A percentile compares a stretch with the other conserved stretches of the same genome.
Evolutionary conservation across 2,329 filamentous ascomycete species (phyloP).

Genomic region (Colletotrichum sp.): DNA sequence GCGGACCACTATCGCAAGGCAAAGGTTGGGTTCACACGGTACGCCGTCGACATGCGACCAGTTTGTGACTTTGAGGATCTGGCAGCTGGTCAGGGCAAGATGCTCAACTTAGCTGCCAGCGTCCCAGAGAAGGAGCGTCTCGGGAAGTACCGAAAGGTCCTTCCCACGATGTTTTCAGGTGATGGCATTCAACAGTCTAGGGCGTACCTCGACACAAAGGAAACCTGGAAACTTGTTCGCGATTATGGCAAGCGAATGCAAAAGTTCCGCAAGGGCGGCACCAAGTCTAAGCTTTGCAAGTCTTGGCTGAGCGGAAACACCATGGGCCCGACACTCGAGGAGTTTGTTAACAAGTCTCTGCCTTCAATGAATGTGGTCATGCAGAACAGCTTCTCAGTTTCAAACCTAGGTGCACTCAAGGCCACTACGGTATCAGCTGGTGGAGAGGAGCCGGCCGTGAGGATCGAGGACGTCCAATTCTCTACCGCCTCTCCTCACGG

Average conservation of each 20-base stretch:
- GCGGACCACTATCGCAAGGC: conserved; percentile 27
- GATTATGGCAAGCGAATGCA: conserved; percentile 3
- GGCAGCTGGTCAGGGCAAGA: background rate
- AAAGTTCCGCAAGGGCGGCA: background rate
- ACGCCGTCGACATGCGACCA: conserved; percentile 44
- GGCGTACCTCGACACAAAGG: background rate
- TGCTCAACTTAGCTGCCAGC: conserved; percentile 11
- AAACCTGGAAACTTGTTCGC: background rate
- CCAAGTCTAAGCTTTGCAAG: conserved; percentile 5
- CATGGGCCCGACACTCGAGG: conserved; percentile 27
- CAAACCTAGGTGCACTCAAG: conserved; percentile 20
- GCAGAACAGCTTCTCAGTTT: conserved; percentile 16
- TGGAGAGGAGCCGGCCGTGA: background rate
- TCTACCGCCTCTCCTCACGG: conserved; percentile 10
- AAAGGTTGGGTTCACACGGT: conserved; percentile 19
- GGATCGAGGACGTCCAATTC: conserved; percentile 22
- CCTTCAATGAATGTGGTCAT: background rate
- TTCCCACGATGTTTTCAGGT: background rate
- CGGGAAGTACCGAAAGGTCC: background rate
- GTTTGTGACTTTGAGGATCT: background rate
- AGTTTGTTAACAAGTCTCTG: conserved; percentile 9
- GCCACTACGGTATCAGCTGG: background rate
- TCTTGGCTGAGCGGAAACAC: conserved; percentile 19
- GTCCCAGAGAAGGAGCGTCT: background rate
- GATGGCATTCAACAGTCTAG: background rate